These are phyloP conservation scores for Cutaneotrichosporon dermatis DNA, from an alignment of 1,284 basidiomycete genomes.

Conservation along the genomic window DNA sequence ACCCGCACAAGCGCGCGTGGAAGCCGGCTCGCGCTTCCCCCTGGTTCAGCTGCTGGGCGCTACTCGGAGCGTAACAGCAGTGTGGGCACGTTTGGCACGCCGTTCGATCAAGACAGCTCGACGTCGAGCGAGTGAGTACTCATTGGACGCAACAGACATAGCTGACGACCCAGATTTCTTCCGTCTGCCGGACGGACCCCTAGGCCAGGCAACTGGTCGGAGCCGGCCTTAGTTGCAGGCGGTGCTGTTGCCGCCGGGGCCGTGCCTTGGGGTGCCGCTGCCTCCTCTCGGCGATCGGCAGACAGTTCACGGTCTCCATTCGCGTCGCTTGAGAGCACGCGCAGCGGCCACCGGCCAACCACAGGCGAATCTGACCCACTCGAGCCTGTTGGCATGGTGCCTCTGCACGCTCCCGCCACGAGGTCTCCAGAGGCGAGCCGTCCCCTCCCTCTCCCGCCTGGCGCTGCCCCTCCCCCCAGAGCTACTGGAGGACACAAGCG, in stretches of 20 bases:
- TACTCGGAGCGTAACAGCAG: constrained; percentile 13
- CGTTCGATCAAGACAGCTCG: not conserved
- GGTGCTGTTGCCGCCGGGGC: not conserved
- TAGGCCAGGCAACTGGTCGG: not conserved
- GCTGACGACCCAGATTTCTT: not conserved
- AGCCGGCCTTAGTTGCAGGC: not conserved
- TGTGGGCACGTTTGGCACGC: constrained; percentile 17
- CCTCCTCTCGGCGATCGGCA: not conserved
- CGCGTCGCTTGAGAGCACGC: not conserved
- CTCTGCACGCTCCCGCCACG: not conserved
- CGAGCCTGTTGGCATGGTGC: not conserved
- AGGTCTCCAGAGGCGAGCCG: not conserved
- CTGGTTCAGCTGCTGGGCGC: not conserved
- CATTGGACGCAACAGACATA: not conserved
- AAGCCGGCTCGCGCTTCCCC: not conserved
- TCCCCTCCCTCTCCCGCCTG: not conserved
- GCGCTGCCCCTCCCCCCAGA: not conserved
- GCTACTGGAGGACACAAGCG: not conserved
- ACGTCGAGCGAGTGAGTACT: not conserved
- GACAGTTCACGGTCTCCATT: not conserved
- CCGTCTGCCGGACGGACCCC: too few relatives aligned
- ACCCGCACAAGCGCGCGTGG: not conserved
- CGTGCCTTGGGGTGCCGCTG: not conserved
- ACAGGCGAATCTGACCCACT: not conserved
- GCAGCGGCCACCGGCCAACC: not conserved